phyloP scores from a whole-genome alignment of 1,284 basidiomycete genomes.

The Leccinum angustisporum region DNA sequence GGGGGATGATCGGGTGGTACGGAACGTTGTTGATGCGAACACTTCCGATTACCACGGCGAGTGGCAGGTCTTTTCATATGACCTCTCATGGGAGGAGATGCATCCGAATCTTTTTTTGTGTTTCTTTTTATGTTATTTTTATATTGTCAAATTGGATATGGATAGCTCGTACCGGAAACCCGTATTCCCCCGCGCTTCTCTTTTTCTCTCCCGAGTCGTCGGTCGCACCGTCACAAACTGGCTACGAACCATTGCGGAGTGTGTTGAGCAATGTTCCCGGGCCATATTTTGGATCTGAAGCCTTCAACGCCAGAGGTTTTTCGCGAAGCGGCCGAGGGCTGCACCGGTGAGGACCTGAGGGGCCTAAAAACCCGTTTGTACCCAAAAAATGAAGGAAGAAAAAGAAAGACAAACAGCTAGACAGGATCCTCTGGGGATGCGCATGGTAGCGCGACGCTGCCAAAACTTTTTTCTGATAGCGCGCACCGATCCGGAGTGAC shows the following conservation, averaged over 20 bases:
- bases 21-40: slow-evolving; percentile 18
- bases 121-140: background rate
- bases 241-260: slow-evolving; percentile 1
- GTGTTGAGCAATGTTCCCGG: slow-evolving; percentile 10
- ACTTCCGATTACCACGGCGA: slow-evolving; percentile 28
- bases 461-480: slow-evolving; percentile 5
- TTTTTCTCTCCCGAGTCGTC: background rate
- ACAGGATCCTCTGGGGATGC: slow-evolving; percentile 8
- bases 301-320: slow-evolving; percentile 9
- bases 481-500: slow-evolving; percentile 13
- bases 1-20: slow-evolving; percentile 14
- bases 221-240: background rate
- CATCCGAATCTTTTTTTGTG: slow-evolving; percentile 4
- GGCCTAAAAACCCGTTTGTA: background rate
- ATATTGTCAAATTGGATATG: slow-evolving; percentile 20
- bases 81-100: slow-evolving; percentile 18
- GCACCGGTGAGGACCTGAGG: background rate
- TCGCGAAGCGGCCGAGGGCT: slow-evolving; percentile 6
- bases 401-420: background rate
- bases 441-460: slow-evolving; percentile 6
- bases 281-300: slow-evolving; percentile 15
- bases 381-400: slow-evolving; percentile 4
- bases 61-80: slow-evolving; percentile 23
- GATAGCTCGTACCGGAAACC: slow-evolving; percentile 18
- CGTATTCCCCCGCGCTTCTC: slow-evolving; percentile 1